Evolutionary conservation across 2,329 filamentous ascomycete species (phyloP).

Genomic region (Sclerotinia nivalis): DNA sequence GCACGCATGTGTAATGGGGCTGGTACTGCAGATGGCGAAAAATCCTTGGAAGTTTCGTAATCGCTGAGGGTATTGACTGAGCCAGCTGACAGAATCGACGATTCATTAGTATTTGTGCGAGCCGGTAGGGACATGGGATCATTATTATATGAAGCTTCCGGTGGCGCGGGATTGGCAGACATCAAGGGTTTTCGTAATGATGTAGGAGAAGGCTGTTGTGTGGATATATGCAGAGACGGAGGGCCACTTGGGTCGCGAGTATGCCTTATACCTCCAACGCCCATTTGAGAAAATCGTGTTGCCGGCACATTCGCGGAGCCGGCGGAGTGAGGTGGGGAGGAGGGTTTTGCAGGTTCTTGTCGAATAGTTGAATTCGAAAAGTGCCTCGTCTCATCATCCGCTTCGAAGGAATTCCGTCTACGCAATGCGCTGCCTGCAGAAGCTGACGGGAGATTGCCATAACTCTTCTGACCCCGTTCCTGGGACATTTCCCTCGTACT

Average conservation of each 20-base stretch:
- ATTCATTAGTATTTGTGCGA: conserved; percentile 28
- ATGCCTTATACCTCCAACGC: conserved; percentile 25
- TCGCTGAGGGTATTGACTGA: conserved; percentile 38
- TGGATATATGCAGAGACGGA: conserved; percentile 34
- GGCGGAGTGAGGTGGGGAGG: conserved; percentile 21
- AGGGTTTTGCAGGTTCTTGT: conserved; percentile 30
- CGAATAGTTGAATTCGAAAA: conserved; percentile 45
- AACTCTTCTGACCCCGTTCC: conserved; percentile 35
- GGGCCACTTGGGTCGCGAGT: conserved; percentile 32
- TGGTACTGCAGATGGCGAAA: conserved; percentile 54
- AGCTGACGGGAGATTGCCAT: conserved; percentile 39
- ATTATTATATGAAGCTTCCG: conserved; percentile 6
- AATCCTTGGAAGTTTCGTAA: conserved; percentile 49
- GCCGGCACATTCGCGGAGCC: conserved; percentile 24
- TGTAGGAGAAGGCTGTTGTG: conserved; percentile 31
- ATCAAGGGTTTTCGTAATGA: conserved; percentile 32
- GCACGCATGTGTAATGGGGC: conserved; percentile 49
- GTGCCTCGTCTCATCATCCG: conserved; percentile 52
- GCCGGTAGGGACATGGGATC: background rate
- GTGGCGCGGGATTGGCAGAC: conserved; percentile 7
- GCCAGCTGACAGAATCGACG: conserved; percentile 30
- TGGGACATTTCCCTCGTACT: conserved; percentile 22
- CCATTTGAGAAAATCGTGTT: conserved; percentile 40
- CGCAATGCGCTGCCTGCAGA: conserved; percentile 27
- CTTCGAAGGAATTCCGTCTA: conserved; percentile 53